These are phyloP conservation scores for Candida mesenterica DNA, from an alignment of 1,139 yeast genomes.

Conservation along the genomic window DNA sequence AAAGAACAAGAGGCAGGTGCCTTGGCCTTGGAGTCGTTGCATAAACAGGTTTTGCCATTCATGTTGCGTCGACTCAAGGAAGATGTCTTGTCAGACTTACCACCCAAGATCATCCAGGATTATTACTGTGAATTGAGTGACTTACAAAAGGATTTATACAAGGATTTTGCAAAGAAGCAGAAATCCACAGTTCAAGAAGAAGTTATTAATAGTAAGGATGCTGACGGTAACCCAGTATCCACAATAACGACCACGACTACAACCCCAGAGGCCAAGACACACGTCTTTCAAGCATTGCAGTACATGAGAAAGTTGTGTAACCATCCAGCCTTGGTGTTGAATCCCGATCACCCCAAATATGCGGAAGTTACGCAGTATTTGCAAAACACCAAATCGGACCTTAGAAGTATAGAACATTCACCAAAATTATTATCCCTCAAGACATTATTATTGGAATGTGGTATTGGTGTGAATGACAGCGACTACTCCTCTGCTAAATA, in stretches of 20 bases:
- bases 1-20: slow-evolving; percentile 98
- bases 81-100: slow-evolving; percentile 92
- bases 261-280: slow-evolving; percentile 65
- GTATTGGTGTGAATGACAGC: slow-evolving; percentile 71
- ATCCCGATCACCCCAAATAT: slow-evolving; percentile 82
- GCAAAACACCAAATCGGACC: slow-evolving; percentile 53
- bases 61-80: slow-evolving; percentile 94
- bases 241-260: slow-evolving; percentile 1
- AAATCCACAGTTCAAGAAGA: slow-evolving; percentile 69
- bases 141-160: slow-evolving; percentile 81
- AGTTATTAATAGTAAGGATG: slow-evolving; percentile 37
- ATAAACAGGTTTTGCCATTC: slow-evolving; percentile 94
- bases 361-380: slow-evolving; percentile 61
- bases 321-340: slow-evolving; percentile 91
- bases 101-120: slow-evolving; percentile 98
- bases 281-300: slow-evolving; percentile 95
- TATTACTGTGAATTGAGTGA: slow-evolving; percentile 95
- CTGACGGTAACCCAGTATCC: slow-evolving; percentile 26
- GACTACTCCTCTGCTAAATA: slow-evolving; percentile 32
- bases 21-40: slow-evolving; percentile 89
- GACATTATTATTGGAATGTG: slow-evolving; percentile 85
- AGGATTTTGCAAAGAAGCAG: slow-evolving; percentile 88
- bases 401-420: slow-evolving; percentile 78
- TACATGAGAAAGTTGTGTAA: slow-evolving; percentile 97
- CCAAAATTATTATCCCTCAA: slow-evolving; percentile 86